Percentiles rank a stretch among this genome's conserved stretches.
These are phyloP conservation scores for Euphrasia confusa DNA, from an alignment of 257 asterid species.

Conservation along the genomic window DNA sequence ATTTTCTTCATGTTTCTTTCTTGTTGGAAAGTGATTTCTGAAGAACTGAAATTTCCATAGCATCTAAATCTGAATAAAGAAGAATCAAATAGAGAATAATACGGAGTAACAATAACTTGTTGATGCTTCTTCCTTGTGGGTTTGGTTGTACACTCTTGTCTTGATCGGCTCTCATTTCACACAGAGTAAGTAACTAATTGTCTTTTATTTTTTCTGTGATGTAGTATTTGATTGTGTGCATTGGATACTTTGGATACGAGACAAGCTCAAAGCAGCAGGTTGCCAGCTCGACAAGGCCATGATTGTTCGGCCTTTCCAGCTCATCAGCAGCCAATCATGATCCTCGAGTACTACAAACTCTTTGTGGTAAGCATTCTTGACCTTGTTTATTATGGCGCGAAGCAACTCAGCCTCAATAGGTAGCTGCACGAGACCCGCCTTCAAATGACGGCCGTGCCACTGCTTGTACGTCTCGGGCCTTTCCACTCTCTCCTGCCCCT, in stretches of 20 bases:
- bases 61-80: neutral
- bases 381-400: neutral
- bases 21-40: neutral
- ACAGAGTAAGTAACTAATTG: too few relatives aligned
- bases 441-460: constrained; percentile 61
- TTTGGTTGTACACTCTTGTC: neutral
- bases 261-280: neutral
- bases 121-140: constrained; percentile 66
- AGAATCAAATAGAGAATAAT: constrained; percentile 1
- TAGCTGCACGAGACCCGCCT: constrained; percentile 49
- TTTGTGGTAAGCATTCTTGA: constrained; percentile 42
- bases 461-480: constrained; percentile 81
- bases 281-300: too few relatives aligned
- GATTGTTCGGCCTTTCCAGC: constrained; percentile 65
- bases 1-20: neutral
- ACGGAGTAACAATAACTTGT: too few relatives aligned
- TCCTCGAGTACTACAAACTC: constrained; percentile 64
- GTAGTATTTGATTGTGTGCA: too few relatives aligned
- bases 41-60: neutral
- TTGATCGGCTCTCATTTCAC: too few relatives aligned
- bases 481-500: constrained; percentile 74
- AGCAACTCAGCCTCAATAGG: constrained; percentile 37
- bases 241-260: too few relatives aligned
- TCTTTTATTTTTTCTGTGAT: too few relatives aligned
- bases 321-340: constrained; percentile 60